Conservation (phyloP, 495 filamentous ascomycete genomes). For the Chaetomium tenue region DNA sequence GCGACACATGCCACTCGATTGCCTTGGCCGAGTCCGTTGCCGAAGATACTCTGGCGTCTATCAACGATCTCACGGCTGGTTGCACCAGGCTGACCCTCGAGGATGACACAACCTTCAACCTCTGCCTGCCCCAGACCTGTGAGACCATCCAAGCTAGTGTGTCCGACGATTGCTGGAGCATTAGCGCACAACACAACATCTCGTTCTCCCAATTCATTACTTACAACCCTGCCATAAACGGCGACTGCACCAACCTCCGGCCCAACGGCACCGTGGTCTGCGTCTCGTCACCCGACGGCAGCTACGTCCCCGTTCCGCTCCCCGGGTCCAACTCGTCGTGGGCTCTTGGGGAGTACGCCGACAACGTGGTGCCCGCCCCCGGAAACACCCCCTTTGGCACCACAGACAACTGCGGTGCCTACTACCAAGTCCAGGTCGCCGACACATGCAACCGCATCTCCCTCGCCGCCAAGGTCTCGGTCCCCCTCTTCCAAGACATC, state of each 20-base stretch:
- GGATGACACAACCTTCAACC: not conserved
- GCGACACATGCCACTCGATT: constrained; percentile 3
- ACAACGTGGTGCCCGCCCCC: not conserved
- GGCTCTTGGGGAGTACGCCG: constrained; percentile 5
- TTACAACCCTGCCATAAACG: constrained; percentile 7
- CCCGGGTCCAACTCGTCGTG: constrained; percentile 9
- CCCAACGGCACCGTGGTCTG: constrained; percentile 3
- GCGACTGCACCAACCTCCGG: constrained; percentile 7
- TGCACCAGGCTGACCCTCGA: not conserved
- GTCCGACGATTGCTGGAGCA: constrained; percentile 2
- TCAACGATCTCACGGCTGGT: constrained; percentile 2
- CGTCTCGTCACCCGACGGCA: constrained; percentile 3
- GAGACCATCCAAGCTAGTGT: not conserved
- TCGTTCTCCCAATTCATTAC: not conserved
- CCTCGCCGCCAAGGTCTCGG: constrained; percentile 1
- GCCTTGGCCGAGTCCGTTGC: not conserved
- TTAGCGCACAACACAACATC: constrained; percentile 8
- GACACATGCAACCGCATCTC: constrained; percentile 7
- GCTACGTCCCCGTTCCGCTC: not conserved
- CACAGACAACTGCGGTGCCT: not conserved
- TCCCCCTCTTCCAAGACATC: constrained; percentile 4
- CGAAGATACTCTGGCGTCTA: constrained; percentile 7
- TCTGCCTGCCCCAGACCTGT: constrained; percentile 4
- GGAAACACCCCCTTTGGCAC: constrained; percentile 6
- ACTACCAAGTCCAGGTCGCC: constrained; percentile 10